Conservation (phyloP, 495 filamentous ascomycete genomes). For the Penicillium daleae region DNA sequence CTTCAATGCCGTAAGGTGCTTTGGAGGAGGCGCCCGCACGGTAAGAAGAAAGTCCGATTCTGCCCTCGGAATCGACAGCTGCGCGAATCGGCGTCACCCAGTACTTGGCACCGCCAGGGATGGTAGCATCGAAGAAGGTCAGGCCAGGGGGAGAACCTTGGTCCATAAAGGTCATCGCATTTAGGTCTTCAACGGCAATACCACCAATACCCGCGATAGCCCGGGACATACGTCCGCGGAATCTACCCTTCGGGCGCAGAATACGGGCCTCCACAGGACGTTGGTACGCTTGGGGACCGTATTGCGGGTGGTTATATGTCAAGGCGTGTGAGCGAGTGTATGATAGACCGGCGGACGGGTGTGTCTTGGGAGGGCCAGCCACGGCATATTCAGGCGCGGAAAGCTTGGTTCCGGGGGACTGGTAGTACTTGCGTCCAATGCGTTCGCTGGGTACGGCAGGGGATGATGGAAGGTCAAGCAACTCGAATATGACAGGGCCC, state of each 20-base stretch:
- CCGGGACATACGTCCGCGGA: conserved; percentile 36
- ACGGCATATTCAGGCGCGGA: conserved; percentile 55
- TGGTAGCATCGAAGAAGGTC: conserved; percentile 57
- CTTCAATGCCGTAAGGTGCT: conserved; percentile 53
- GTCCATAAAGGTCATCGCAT: conserved; percentile 42
- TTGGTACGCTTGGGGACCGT: conserved; percentile 70
- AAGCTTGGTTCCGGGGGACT: conserved; percentile 42
- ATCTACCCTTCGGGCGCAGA: conserved; percentile 51
- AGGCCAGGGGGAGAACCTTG: conserved; percentile 43
- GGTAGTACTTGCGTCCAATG: conserved; percentile 42
- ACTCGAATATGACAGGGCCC: conserved; percentile 47
- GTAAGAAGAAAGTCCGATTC: conserved; percentile 54
- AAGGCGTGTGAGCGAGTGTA: conserved; percentile 75
- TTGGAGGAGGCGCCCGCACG: conserved; percentile 49
- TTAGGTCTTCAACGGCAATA: conserved; percentile 52
- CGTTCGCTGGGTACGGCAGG: conserved; percentile 42
- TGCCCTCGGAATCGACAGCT: conserved; percentile 61
- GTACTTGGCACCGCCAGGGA: conserved; percentile 67
- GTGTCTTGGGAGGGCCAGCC: conserved; percentile 75
- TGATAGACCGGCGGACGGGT: conserved; percentile 88
- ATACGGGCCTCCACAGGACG: conserved; percentile 71
- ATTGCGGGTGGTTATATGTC: conserved; percentile 77
- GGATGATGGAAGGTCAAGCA: conserved; percentile 53
- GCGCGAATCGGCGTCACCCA: conserved; percentile 62
- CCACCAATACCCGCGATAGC: conserved; percentile 56